Evolutionary conservation across 2,329 filamentous ascomycete genomes (phyloP).

Genomic region (Diaporthe sp.): DNA sequence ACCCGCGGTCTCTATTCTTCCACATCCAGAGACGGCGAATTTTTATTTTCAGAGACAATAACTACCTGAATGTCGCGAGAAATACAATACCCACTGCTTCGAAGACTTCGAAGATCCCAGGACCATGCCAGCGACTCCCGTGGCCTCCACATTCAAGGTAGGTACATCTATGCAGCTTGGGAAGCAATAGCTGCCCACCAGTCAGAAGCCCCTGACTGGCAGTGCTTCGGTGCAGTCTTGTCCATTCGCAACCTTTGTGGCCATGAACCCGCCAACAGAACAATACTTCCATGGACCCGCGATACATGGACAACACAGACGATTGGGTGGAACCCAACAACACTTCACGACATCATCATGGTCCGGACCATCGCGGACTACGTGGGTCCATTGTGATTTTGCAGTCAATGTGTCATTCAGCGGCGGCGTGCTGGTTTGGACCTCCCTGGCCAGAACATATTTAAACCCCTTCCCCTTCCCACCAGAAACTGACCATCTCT

Average conservation of each 20-base stretch:
- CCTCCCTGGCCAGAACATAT: neutral
- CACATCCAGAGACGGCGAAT: neutral
- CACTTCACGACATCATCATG: neutral
- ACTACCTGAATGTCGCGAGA: too few species aligned
- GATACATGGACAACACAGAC: neutral
- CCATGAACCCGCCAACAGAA: too few species aligned
- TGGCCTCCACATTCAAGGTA: neutral
- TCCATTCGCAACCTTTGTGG: neutral
- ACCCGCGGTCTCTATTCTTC: neutral
- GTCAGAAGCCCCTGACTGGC: neutral
- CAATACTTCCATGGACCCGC: neutral
- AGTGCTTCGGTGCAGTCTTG: neutral
- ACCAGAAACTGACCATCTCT: neutral
- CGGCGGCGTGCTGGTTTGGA: neutral
- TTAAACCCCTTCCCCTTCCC: constrained; percentile 11
- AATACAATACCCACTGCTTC: neutral
- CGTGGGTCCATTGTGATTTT: neutral
- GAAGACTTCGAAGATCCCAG: neutral
- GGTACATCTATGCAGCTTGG: neutral
- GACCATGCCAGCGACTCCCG: too few species aligned
- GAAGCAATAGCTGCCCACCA: neutral
- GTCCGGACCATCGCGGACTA: neutral
- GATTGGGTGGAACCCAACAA: neutral
- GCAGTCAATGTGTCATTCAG: neutral
- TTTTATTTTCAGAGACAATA: neutral